Conservation (phyloP, 148 eudicot species). For the Gaultheria prostrata region DNA sequence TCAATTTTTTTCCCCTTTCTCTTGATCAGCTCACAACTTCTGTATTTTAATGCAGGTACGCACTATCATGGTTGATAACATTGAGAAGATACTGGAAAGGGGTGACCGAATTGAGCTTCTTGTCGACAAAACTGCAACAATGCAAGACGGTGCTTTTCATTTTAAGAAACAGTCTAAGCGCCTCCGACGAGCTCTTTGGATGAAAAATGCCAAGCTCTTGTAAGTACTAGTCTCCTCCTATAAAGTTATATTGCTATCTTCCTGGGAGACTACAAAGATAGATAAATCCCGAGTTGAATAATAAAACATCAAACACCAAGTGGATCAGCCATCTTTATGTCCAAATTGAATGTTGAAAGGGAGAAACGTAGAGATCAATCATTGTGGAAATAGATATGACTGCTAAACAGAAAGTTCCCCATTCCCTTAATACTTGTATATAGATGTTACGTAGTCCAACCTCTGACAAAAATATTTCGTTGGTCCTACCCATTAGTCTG, state of each 20-base stretch:
- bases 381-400: neutral
- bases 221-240: constrained; percentile 31
- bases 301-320: neutral
- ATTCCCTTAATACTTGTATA: neutral
- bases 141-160: constrained; percentile 97
- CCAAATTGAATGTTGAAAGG: neutral
- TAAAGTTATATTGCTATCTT: neutral
- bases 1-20: neutral
- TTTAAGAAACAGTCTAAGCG: constrained; percentile 96
- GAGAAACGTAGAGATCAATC: neutral
- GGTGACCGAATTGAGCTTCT: constrained; percentile 97
- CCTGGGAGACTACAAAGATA: neutral
- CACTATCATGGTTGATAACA: constrained; percentile 93
- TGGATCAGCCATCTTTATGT: neutral
- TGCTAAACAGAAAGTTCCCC: neutral
- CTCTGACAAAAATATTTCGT: neutral
- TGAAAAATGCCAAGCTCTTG: constrained; percentile 96
- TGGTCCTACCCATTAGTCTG: neutral
- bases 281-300: neutral
- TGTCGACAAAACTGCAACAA: constrained; percentile 94
- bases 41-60: constrained; percentile 59
- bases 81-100: constrained; percentile 94
- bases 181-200: constrained; percentile 94
- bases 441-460: neutral
- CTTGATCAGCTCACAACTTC: constrained; percentile 1